phyloP scores from a whole-genome alignment of 192 early-diverging fungal genomes.

The Gaertneriomyces sp. region DNA sequence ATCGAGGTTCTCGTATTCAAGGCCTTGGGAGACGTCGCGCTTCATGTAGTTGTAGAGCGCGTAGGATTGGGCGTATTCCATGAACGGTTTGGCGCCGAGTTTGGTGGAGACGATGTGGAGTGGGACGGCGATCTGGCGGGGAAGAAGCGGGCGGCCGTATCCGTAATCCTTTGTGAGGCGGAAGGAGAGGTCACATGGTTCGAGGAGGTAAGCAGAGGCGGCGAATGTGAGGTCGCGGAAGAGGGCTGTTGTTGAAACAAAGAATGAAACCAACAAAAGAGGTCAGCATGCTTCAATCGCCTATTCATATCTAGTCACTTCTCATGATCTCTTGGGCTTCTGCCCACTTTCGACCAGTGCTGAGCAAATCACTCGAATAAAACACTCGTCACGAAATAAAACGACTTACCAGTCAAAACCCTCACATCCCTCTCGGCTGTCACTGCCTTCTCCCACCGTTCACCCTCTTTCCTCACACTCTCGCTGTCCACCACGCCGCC shows the following conservation, averaged over 20 bases:
- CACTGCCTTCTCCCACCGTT: slow-evolving; percentile 72
- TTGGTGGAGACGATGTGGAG: slow-evolving; percentile 66
- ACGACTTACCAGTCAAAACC: slow-evolving; percentile 49
- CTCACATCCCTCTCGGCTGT: slow-evolving; percentile 64
- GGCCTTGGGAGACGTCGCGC: slow-evolving; percentile 50
- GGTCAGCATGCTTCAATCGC: no score
- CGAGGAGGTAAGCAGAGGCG: slow-evolving; percentile 82
- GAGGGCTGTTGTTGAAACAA: slow-evolving; percentile 43
- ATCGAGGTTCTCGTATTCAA: slow-evolving; percentile 68
- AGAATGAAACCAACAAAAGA: no score
- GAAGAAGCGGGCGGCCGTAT: slow-evolving; percentile 69
- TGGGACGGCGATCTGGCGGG: slow-evolving; percentile 75
- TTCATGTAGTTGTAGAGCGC: slow-evolving; percentile 87
- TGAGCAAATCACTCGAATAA: no score
- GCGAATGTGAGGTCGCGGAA: slow-evolving; percentile 87
- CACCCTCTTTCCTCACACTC: slow-evolving; percentile 5
- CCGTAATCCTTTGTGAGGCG: slow-evolving; percentile 72
- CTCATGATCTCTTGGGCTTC: no score
- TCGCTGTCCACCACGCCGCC: slow-evolving; percentile 66
- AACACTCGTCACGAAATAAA: no score
- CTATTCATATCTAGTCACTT: no score
- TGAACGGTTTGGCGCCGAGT: slow-evolving; percentile 66
- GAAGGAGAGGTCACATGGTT: slow-evolving; percentile 82
- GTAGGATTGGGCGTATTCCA: slow-evolving; percentile 49
- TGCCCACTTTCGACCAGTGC: no score